These are phyloP conservation scores for Desmodesmus armatus DNA, from an alignment of 139 green algal genomes.

Conservation along the genomic window DNA sequence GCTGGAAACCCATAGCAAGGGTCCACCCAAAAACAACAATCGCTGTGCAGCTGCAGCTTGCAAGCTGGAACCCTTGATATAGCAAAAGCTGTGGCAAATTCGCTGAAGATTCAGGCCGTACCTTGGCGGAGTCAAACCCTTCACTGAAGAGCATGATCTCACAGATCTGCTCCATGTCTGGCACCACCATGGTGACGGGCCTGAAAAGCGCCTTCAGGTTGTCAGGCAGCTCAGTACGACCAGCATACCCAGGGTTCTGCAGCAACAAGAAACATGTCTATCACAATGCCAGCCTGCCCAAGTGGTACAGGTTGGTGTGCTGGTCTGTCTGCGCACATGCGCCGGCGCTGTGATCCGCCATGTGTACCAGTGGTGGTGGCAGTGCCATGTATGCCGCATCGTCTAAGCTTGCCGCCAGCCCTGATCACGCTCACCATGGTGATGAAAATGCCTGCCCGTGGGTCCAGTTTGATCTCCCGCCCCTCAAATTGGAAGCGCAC, in stretches of 20 bases:
- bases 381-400: constrained; percentile 45
- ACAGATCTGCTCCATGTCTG: constrained; percentile 88
- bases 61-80: no score
- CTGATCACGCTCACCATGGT: no score
- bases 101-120: no score
- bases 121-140: constrained; percentile 85
- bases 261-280: no score
- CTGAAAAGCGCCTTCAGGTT: constrained; percentile 89
- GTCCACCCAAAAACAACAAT: no score
- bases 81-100: no score
- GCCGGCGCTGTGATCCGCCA: background rate
- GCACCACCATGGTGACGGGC: constrained; percentile 90
- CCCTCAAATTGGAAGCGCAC: constrained; percentile 89
- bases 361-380: background rate
- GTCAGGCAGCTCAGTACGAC: constrained; percentile 87
- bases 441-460: constrained; percentile 83
- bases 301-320: constrained; percentile 69
- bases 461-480: constrained; percentile 81
- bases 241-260: constrained; percentile 56
- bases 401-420: constrained; percentile 84
- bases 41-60: no score
- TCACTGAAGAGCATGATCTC: constrained; percentile 93
- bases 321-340: background rate
- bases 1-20: no score
- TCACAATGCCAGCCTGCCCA: no score